Evolutionary conservation across 768 basidiomycete genomes (phyloP), one percentile per base, ranked within the genome.

Genomic region (Xanthoconium stramineum): DNA sequence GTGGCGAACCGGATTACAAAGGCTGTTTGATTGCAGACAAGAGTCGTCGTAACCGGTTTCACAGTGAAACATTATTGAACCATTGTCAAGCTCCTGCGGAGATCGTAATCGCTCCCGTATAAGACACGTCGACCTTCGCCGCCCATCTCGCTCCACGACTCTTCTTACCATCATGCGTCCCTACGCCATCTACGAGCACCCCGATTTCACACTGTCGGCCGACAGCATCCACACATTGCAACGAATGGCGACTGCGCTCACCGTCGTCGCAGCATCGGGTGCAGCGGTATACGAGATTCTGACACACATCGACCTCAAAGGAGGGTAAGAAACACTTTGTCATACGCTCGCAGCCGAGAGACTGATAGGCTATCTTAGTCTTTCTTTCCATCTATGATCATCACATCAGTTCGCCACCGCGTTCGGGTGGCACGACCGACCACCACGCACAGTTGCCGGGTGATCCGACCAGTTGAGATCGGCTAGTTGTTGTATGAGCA

Each of bases 181-280:
- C 45, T 72, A 72, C 58, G 60, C 66, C 60, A 69, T 68, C 57
- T 70, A 70, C 47, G 69, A 70, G 37, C 71, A 72, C 58, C 69
- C 69, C 37, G 71, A 72, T 2, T 71, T 70, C 43, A 60, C 71
- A 0, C 49, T 72, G 24, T 71, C 69, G 10, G 17, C 53, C 20
- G 69, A 68, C 13, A 61, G 63, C 20, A 43, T 65, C 48, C 45
- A 57, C 32, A 64, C 63, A 2, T 53, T 72, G 1, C 69, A 55
- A 24, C 65, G 62, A 8, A 46, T 73, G 20, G 70, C 64, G 32
- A 55, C 69, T 1, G 51, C 69, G 3, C 20, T 72, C 37, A 67
- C 70, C 15, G 56, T 72, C 50, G 59, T 72, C 43, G 70, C 70
- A 14, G 72, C 70, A 15, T 73, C 70, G 14, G 56, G 70, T 11